Evolutionary conservation across 176 grass and related monocot genomes (phyloP).

Genomic region (Cocos nucifera): DNA sequence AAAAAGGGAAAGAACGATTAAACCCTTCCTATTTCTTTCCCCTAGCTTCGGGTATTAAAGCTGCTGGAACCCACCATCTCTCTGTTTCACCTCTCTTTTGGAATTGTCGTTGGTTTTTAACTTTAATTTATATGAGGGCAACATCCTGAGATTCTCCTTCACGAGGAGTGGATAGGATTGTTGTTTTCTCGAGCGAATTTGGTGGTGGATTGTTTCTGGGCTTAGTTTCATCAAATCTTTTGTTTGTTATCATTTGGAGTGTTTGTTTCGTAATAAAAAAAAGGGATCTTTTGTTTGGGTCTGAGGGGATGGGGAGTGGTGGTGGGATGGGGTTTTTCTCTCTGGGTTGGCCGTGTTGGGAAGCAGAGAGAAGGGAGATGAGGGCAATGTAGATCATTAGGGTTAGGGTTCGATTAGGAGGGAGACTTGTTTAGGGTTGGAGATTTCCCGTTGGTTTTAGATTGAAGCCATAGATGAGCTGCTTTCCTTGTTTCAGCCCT

Average conservation of each 20-base stretch:
- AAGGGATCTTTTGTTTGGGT: slow-evolving; percentile 7
- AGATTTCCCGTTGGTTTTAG: not conserved
- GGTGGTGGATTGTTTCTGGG: not conserved
- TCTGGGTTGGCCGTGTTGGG: no score
- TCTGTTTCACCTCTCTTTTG: no score
- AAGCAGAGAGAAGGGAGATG: not conserved
- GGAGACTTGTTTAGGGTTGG: not conserved
- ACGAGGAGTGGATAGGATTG: not conserved
- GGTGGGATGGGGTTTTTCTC: not conserved
- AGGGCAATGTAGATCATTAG: not conserved
- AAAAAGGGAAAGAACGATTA: no score
- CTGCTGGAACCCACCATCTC: no score
- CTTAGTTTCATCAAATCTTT: slow-evolving; percentile 3
- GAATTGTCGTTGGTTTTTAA: no score
- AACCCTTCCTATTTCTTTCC: no score
- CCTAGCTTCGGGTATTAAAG: no score
- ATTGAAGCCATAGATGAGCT: not conserved
- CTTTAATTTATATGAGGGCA: no score
- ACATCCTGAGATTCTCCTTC: no score
- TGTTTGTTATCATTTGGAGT: slow-evolving; percentile 15
- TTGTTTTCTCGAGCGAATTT: slow-evolving; percentile 6
- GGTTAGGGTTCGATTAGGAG: not conserved
- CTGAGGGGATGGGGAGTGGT: slow-evolving; percentile 2
- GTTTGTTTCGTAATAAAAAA: not conserved
- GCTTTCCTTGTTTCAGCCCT: slow-evolving; percentile 5